Evolutionary conservation across 1,139 yeast species (phyloP), one percentile per base, ranked within the genome.

Genomic region (Nakaseomyces delphensis): DNA sequence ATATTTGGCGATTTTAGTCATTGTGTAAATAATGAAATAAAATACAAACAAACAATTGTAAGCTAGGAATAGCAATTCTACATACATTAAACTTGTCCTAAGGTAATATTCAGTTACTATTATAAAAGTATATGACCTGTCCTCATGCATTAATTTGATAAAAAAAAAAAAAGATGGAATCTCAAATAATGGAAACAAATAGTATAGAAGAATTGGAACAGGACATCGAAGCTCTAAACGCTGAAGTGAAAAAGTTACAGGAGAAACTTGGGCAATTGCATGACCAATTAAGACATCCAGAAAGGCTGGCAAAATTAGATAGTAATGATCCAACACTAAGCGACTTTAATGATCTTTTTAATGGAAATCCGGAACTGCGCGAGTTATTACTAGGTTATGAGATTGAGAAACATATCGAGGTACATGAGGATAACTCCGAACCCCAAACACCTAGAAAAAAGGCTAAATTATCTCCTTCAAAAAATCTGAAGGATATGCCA

Each of bases 141-240:
- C 24, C 24, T 21, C 3, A 8, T 8, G 2, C 7, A 10, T 21
- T 21, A 21, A 21, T 21, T 21, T 8, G 24, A 21, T 8, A 21
- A 2, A 21, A 7, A 21, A 7, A 25, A 25, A 25, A 25, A 25
- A 25, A 25, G 28, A 28, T 28, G 31, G 31, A 28, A 3, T 28
- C 31, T 7, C 31, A 28, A 14, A 28, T 28, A 14, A 35, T 20
- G 33, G 42, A 35, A 15, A 25, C 36, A 21, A 24, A 50, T 4
- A 51, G 46, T 3, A 13, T 54, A 5, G 47, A 40, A 3, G 58
- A 55, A 21, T 40, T 52, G 16, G 52, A 56, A 37, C 62, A 59
- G 36, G 63, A 60, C 46, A 51, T 59, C 25, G 53, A 45, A 16
- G 52, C 62, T 3, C 42, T 60, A 18, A 46, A 41, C 32, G 48